A percentile compares a stretch with the other conserved stretches of the same genome.
Evolutionary conservation across 768 basidiomycete species (phyloP).

Genomic region (Lactarius quietus): DNA sequence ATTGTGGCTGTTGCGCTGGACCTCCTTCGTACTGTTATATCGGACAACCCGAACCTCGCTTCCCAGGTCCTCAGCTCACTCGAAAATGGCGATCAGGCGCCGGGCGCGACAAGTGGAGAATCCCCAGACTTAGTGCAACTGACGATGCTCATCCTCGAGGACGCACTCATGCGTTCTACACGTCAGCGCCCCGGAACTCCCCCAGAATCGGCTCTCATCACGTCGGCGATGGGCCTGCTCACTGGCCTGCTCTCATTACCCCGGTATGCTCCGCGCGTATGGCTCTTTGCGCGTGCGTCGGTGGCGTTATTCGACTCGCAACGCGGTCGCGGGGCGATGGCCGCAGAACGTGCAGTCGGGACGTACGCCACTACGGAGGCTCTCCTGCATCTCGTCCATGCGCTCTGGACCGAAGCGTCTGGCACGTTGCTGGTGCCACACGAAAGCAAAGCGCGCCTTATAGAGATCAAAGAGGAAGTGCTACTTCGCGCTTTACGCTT

Average conservation of each 20-base stretch:
- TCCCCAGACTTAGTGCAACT: slow-evolving; percentile 75
- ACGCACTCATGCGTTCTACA: slow-evolving; percentile 57
- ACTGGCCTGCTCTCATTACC: slow-evolving; percentile 72
- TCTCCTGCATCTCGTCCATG: slow-evolving; percentile 70
- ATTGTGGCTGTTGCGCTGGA: slow-evolving; percentile 73
- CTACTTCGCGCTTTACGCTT: slow-evolving; percentile 72
- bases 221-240: slow-evolving; percentile 78
- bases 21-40: slow-evolving; percentile 72
- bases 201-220: slow-evolving; percentile 61
- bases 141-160: slow-evolving; percentile 77
- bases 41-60: slow-evolving; percentile 63
- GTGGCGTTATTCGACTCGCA: slow-evolving; percentile 70
- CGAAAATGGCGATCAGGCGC: slow-evolving; percentile 47
- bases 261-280: slow-evolving; percentile 75
- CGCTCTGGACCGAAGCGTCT: slow-evolving; percentile 71
- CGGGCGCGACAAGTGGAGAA: slow-evolving; percentile 48
- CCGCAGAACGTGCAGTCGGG: slow-evolving; percentile 65
- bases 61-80: slow-evolving; percentile 63
- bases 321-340: slow-evolving; percentile 59
- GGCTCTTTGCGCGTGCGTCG: slow-evolving; percentile 84
- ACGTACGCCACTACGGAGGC: slow-evolving; percentile 81
- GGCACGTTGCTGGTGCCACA: slow-evolving; percentile 45
- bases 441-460: slow-evolving; percentile 56
- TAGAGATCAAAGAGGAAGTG: slow-evolving; percentile 80
- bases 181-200: slow-evolving; percentile 35